phyloP scores from a whole-genome alignment of 306 rosid species.

The Quercus gilva region DNA sequence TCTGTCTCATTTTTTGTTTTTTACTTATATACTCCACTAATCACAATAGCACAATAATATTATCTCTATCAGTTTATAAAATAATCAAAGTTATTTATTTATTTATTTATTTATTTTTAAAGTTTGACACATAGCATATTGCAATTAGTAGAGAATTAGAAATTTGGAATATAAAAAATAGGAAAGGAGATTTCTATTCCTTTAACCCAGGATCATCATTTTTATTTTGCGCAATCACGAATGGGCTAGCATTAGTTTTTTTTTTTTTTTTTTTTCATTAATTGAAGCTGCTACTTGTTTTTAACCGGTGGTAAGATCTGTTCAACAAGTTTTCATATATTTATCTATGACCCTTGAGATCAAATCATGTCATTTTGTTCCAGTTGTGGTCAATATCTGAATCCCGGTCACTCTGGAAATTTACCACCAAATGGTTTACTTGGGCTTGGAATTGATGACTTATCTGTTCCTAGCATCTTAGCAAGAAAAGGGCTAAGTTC shows the following conservation, averaged over 20 bases:
- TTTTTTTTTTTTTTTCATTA: neutral
- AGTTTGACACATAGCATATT: too few relatives aligned
- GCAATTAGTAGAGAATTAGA: too few relatives aligned
- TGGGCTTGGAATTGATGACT: conserved; percentile 69
- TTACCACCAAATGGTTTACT: conserved; percentile 71
- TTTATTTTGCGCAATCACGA: neutral
- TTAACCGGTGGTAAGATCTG: neutral
- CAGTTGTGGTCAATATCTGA: conserved; percentile 83
- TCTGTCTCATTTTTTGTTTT: too few relatives aligned
- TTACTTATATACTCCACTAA: too few relatives aligned
- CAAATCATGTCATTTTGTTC: conserved; percentile 19
- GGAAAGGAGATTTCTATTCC: too few relatives aligned
- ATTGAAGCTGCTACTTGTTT: neutral
- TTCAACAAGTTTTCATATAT: neutral
- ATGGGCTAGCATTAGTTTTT: neutral
- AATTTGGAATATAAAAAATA: too few relatives aligned
- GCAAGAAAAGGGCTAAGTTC: conserved; percentile 54
- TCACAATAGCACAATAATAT: too few relatives aligned
- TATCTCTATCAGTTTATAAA: too few relatives aligned
- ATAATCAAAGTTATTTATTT: too few relatives aligned
- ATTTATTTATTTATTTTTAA: too few relatives aligned
- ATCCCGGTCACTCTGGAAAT: conserved; percentile 29
- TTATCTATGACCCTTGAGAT: neutral
- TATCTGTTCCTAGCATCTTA: conserved; percentile 79
- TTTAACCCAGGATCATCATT: neutral